phyloP scores from a whole-genome alignment of 192 early-diverging fungal genomes.

The Mycoemilia scoparia region DNA sequence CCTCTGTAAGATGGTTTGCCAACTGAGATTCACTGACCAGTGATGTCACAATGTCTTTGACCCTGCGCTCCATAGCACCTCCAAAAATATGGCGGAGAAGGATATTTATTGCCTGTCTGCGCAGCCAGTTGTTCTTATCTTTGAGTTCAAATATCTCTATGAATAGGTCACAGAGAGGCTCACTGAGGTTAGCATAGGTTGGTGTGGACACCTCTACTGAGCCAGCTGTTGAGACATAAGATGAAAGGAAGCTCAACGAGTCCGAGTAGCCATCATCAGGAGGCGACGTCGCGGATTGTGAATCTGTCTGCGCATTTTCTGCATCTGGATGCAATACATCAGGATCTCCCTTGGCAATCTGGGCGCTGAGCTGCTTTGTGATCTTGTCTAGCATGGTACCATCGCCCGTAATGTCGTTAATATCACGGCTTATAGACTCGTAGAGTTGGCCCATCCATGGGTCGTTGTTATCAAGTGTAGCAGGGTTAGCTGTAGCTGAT shows the following conservation, averaged over 20 bases:
- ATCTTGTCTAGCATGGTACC: conserved; percentile 53
- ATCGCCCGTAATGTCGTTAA: conserved; percentile 50
- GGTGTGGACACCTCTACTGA: too few relatives aligned
- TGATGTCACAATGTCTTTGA: conserved; percentile 12
- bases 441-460: conserved; percentile 41
- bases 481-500: background rate
- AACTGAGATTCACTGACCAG: conserved; percentile 15
- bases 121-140: conserved; percentile 70
- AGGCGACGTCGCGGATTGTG: background rate
- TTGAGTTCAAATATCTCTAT: conserved; percentile 88
- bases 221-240: conserved; percentile 1
- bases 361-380: conserved; percentile 44
- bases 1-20: conserved; percentile 4
- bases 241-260: too few relatives aligned
- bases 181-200: too few relatives aligned
- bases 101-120: conserved; percentile 68
- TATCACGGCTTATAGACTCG: conserved; percentile 51
- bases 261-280: background rate
- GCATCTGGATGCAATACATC: too few relatives aligned
- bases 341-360: conserved; percentile 24
- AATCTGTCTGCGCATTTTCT: conserved; percentile 4
- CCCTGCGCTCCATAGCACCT: conserved; percentile 63
- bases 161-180: conserved; percentile 64
- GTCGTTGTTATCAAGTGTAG: background rate
- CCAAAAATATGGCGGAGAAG: conserved; percentile 75